phyloP scores from a whole-genome alignment of 768 basidiomycete genomes.

The Panus rudis region DNA sequence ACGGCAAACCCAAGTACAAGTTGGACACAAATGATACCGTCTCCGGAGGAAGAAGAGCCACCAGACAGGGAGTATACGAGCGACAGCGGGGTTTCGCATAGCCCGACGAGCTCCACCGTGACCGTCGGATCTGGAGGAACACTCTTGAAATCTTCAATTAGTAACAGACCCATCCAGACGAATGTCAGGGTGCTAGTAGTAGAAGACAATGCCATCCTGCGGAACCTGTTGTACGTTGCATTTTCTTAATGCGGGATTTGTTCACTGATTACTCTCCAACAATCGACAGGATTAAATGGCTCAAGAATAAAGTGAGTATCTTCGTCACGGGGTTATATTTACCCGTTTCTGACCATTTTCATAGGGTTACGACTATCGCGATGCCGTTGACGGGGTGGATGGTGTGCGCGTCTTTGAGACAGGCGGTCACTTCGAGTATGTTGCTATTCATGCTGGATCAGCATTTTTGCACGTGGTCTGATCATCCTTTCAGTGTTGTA shows the following conservation, averaged over 20 bases:
- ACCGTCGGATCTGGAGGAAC: constrained; percentile 55
- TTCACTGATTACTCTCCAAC: constrained; percentile 8
- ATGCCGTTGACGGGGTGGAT: constrained; percentile 79
- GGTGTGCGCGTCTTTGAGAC: constrained; percentile 71
- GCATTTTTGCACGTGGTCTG: constrained; percentile 9
- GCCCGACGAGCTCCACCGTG: constrained; percentile 36
- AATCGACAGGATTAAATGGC: constrained; percentile 51
- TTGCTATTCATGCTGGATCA: constrained; percentile 9
- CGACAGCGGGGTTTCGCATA: constrained; percentile 11
- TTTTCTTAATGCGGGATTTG: constrained; percentile 1
- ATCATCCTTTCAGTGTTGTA: constrained; percentile 51
- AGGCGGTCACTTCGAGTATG: constrained; percentile 83
- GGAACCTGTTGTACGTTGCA: constrained; percentile 69
- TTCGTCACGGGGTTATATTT: background rate
- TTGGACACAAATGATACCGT: constrained; percentile 29
- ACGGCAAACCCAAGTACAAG: constrained; percentile 37
- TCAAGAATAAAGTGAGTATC: constrained; percentile 44
- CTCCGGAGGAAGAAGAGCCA: constrained; percentile 30
- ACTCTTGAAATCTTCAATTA: constrained; percentile 59
- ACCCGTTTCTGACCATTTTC: background rate
- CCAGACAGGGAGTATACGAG: no score
- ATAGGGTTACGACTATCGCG: constrained; percentile 66
- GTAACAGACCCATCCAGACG: constrained; percentile 28
- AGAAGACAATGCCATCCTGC: constrained; percentile 85
- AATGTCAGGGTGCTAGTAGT: constrained; percentile 68